A percentile compares a stretch with the other conserved stretches of the same genome.
These are phyloP conservation scores for Adiantum capillusveneris DNA, from an alignment of 75 land plant species.

Conservation along the genomic window DNA sequence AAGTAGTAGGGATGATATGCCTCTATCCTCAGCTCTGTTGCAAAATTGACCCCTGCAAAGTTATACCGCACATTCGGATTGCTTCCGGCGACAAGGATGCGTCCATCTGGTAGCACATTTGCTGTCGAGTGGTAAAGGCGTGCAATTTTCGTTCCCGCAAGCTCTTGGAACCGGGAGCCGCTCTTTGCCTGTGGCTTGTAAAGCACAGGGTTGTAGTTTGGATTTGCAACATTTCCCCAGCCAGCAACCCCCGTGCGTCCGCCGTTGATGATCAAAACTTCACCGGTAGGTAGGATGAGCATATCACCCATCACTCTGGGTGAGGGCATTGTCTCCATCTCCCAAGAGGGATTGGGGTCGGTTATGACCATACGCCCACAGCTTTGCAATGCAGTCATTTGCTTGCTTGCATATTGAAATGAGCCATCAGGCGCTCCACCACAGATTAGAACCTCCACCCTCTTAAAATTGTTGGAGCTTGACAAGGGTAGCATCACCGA, in stretches of 20 bases:
- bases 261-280: slow-evolving; percentile 68
- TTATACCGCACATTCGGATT: slow-evolving; percentile 26
- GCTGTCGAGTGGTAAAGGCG: slow-evolving; percentile 66
- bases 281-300: slow-evolving; percentile 55
- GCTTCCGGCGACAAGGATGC: slow-evolving; percentile 45
- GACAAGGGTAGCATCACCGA: slow-evolving; percentile 23
- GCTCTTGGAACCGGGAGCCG: slow-evolving; percentile 20
- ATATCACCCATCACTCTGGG: slow-evolving; percentile 28
- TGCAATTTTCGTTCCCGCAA: slow-evolving; percentile 15
- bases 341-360: slow-evolving; percentile 15
- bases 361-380: slow-evolving; percentile 26
- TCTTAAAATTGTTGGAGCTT: slow-evolving; percentile 5
- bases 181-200: slow-evolving; percentile 16
- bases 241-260: slow-evolving; percentile 51
- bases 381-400: slow-evolving; percentile 11
- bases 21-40: slow-evolving; percentile 47
- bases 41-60: slow-evolving; percentile 16
- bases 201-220: slow-evolving; percentile 36
- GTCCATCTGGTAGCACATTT: slow-evolving; percentile 41
- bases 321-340: slow-evolving; percentile 12
- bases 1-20: slow-evolving; percentile 45
- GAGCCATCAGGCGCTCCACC: slow-evolving; percentile 11
- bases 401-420: background rate
- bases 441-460: slow-evolving; percentile 19
- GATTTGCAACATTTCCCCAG: slow-evolving; percentile 35